These are phyloP conservation scores for Ophiostoma montium DNA, from an alignment of 2,329 filamentous ascomycete species.

Conservation along the genomic window DNA sequence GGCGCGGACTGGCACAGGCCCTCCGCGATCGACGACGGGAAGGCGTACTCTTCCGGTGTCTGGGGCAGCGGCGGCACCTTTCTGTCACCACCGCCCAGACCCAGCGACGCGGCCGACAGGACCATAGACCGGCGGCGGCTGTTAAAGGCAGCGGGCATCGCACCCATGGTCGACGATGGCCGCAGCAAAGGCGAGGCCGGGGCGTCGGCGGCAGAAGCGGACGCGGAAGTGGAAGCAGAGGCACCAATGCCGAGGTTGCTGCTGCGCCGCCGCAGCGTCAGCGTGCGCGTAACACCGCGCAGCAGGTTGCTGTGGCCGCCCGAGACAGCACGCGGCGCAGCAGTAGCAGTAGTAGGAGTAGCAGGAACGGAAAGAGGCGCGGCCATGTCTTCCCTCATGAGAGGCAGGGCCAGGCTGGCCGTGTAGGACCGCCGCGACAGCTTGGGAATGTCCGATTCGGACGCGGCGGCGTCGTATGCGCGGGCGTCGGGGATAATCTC, in stretches of 20 bases:
- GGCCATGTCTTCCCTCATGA: not conserved
- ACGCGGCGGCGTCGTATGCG: not conserved
- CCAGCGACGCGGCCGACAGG: conserved; percentile 2
- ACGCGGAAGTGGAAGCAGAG: too few species aligned
- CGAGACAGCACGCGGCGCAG: not conserved
- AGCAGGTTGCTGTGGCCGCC: conserved; percentile 23
- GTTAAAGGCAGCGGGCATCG: too few species aligned
- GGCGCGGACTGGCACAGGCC: conserved; percentile 1
- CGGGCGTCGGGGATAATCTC: conserved; percentile 8
- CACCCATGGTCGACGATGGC: not conserved
- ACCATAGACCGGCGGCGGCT: conserved; percentile 11
- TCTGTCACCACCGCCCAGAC: conserved; percentile 14
- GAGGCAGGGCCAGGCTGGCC: not conserved
- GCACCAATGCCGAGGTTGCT: conserved; percentile 31
- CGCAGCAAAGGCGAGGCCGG: conserved; percentile 1
- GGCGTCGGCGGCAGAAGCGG: too few species aligned
- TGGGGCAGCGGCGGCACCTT: conserved; percentile 23
- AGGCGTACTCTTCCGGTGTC: conserved; percentile 9
- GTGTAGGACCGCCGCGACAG: not conserved
- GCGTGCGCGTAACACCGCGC: conserved; percentile 32
- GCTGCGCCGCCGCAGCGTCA: conserved; percentile 40
- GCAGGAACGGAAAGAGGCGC: conserved; percentile 10
- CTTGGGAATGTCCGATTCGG: not conserved
- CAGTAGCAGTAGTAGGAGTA: conserved; percentile 28
- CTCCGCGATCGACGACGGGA: not conserved